Base-by-base conservation (phyloP, 805 yeast genomes). In the Myxozyma kluyveri region DNA sequence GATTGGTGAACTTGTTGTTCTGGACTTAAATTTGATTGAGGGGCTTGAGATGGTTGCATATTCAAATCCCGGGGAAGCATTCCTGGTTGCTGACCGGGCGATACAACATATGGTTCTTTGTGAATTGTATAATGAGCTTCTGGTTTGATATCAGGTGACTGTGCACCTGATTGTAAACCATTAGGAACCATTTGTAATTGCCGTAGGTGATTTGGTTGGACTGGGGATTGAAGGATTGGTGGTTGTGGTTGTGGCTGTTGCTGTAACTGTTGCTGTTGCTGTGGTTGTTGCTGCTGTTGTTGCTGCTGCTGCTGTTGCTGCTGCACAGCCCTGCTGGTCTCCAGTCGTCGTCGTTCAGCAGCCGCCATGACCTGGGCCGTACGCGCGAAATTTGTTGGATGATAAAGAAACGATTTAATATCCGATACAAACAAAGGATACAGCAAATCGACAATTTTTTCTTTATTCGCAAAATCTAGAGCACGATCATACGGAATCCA, bases 401-500 rank as follows among this genome's bases (percentile, higher is more conserved):
- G 67, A 50, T 69, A 68, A 23, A 71, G 54, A 21, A 69, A 60
- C 19, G 54, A 31, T 66, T 82, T 81, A 58, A 86, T 83, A 65
- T 86, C 90, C 52, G 86, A 77, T 33, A 86, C 91, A 66, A 84
- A 83, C 40, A 84, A 72, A 2, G 89, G 89, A 63, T 80, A 83
- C 50, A 84, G 72, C 24, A 76, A 64, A 60, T 83, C 88, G n/a
- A 78, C 82, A 52, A 84, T 84, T 29, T 85, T 83, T 64, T 87
- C 95, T 49, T 84, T 73, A 62, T 83, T 83, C 9, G 95, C 95
- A 81, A 86, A 82, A 27, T 86, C 84, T 35, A 80, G 72, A 1
- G 95, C 95, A 42, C 93, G 74, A 57, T 86, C 93, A 63, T 85
- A 85, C 1, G 95, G 95, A 54, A 87, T 86, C 95, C 95, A 87